Evolutionary conservation across 192 early-diverging fungal species (phyloP), one percentile per base, ranked within the genome.

Genomic region (Oehlia diaphana): DNA sequence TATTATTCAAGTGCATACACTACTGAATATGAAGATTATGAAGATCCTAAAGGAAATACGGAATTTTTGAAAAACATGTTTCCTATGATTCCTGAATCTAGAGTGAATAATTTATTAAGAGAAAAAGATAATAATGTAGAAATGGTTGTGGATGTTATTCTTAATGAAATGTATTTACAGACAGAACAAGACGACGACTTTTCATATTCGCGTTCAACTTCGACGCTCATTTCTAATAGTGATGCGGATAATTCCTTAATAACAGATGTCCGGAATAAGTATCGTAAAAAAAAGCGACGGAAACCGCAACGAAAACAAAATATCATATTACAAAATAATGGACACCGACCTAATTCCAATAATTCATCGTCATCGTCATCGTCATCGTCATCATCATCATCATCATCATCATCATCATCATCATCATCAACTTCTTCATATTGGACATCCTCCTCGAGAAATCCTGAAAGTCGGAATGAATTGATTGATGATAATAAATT

Each of bases 401-500:
- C n/a, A n/a, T 37, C 35, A 37, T 67, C 28, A 33, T 67, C 13
- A 61, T 35, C 9, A 19, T 33, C 50, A 19, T 31, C 37, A 13
- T 4, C 50, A 58, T 14, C n/a, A 13, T 2, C 31, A 31, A 10
- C 47, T 74, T 23, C 49, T 19, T n/a, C 44, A 26, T 26, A 13
- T 71, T 39, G 21, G 28, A 19, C 10, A 71, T 10, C 3, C 28
- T 21, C 37, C 10, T 71, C 69, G 14, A 71, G 8, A 10, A 31
- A 58, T 31, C n/a, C 49, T 9, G 5, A 62, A n/a, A 9, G 9
- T 33, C 7, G 50, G 9, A 42, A 77, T 68, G 64, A 69, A 68
- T 19, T n/a, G n/a, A 80, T 89, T 23, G 82, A 87, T 47, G 35
- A 74, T 58, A 23, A 72, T 3, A 67, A 77, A 1, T 53, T 87